phyloP scores from a whole-genome alignment of 768 basidiomycete genomes.

The Gymnopilus junonius region DNA sequence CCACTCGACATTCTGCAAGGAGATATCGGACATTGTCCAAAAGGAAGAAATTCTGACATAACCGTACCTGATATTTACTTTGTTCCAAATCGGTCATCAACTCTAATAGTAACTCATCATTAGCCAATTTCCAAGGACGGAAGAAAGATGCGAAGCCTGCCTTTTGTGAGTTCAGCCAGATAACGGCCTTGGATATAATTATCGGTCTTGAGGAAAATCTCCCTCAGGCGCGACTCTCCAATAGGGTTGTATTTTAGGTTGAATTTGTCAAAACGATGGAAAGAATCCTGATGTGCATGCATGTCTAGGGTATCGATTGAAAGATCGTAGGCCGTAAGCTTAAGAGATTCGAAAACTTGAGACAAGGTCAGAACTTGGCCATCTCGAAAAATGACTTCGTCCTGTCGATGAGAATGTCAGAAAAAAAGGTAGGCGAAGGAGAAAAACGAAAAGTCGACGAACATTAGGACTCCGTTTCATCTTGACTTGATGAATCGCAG shows the following conservation, averaged over 20 bases:
- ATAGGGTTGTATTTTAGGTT: constrained; percentile 98
- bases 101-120: constrained; percentile 53
- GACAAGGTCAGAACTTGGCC: constrained; percentile 84
- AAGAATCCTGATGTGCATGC: constrained; percentile 98
- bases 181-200: constrained; percentile 93
- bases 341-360: constrained; percentile 96
- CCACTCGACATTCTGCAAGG: constrained; percentile 89
- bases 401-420: constrained; percentile 48
- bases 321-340: constrained; percentile 95
- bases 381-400: constrained; percentile 95
- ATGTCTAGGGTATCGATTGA: constrained; percentile 99
- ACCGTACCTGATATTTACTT: constrained; percentile 91
- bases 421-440: too few species aligned
- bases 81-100: constrained; percentile 97
- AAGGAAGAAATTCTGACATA: not conserved
- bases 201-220: constrained; percentile 98
- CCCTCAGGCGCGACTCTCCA: constrained; percentile 91
- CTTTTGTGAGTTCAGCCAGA: constrained; percentile 92
- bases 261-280: constrained; percentile 99
- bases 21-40: not conserved
- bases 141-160: constrained; percentile 40
- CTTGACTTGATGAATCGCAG: constrained; percentile 97
- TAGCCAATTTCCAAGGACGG: not conserved
- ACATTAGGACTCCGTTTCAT: constrained; percentile 90
- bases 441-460: constrained; percentile 18